These are phyloP conservation scores for Zygoascus ofunaensis DNA, from an alignment of 805 yeast species.

Conservation along the genomic window DNA sequence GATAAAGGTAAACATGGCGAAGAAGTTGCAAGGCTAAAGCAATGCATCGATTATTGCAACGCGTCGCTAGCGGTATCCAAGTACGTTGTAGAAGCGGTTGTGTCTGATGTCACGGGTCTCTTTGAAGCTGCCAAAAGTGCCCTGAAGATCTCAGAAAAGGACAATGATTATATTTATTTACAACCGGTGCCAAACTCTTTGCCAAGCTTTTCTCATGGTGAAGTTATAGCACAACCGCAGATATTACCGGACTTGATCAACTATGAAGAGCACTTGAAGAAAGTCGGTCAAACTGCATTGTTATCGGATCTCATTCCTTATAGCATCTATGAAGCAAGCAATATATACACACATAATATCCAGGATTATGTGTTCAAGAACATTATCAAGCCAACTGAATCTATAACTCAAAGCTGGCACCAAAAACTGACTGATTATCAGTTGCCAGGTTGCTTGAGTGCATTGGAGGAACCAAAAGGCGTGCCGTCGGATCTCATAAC, in stretches of 20 bases:
- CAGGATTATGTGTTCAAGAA: constrained; percentile 41
- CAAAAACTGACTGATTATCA: constrained; percentile 35
- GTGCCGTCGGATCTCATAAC: constrained; percentile 50
- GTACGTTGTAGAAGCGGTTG: constrained; percentile 36
- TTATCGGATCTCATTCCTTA: constrained; percentile 62
- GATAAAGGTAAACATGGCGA: constrained; percentile 54
- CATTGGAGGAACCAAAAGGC: constrained; percentile 44
- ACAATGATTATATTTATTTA: constrained; percentile 71
- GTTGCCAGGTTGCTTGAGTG: constrained; percentile 56
- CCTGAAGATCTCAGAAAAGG: constrained; percentile 53
- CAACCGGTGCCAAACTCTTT: constrained; percentile 49
- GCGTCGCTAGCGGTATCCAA: constrained; percentile 33
- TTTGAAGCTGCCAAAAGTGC: constrained; percentile 36
- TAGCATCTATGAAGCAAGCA: constrained; percentile 53
- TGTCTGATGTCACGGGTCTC: constrained; percentile 48
- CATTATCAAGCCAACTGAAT: constrained; percentile 28
- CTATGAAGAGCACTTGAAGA: constrained; percentile 24
- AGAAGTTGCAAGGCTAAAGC: constrained; percentile 51
- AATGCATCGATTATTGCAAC: constrained; percentile 34
- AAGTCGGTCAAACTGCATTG: constrained; percentile 21
- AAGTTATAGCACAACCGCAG: constrained; percentile 46
- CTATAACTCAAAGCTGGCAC: constrained; percentile 19
- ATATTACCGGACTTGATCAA: constrained; percentile 32
- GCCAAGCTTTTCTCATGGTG: constrained; percentile 35
- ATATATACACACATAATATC: constrained; percentile 60